Conservation (phyloP, 257 asterid genomes). For the Paraleonurus japonicus region DNA sequence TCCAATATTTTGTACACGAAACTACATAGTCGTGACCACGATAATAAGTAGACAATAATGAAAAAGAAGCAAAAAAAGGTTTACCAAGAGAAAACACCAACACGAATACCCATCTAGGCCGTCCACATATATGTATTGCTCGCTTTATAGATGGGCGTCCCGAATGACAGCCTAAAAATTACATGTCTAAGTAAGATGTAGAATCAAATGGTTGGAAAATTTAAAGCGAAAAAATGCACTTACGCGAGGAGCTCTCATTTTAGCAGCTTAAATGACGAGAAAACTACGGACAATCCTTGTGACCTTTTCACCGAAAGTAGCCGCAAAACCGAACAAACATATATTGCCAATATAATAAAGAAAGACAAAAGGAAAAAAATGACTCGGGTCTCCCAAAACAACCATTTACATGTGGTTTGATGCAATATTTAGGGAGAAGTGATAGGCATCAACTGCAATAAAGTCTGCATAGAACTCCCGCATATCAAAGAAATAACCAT, state of each 20-base stretch:
- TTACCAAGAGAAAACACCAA: conserved; percentile 59
- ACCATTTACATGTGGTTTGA: conserved; percentile 83
- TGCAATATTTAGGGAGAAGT: conserved; percentile 68
- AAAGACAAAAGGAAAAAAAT: too few relatives aligned
- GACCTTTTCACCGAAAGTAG: conserved; percentile 81
- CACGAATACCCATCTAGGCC: too few relatives aligned
- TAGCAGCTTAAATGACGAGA: conserved; percentile 96
- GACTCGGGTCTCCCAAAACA: too few relatives aligned
- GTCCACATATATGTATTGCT: conserved; percentile 79
- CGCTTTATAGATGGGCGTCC: conserved; percentile 82
- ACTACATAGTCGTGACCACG: conserved; percentile 2
- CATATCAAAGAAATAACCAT: conserved; percentile 33
- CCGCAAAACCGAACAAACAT: too few relatives aligned
- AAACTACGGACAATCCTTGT: conserved; percentile 81
- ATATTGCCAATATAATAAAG: too few relatives aligned
- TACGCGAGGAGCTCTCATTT: conserved; percentile 97
- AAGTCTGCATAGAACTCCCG: conserved; percentile 96
- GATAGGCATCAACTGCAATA: conserved; percentile 80
- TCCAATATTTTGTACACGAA: not conserved
- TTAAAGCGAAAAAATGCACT: too few relatives aligned
- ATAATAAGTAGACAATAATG: not conserved
- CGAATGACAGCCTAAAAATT: conserved; percentile 76
- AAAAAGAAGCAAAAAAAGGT: not conserved
- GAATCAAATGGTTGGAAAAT: too few relatives aligned
- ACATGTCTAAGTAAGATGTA: too few relatives aligned